Evolutionary conservation across 176 grass and related monocot species (phyloP), one percentile per base, ranked within the genome.

Genomic region (Cocos nucifera): DNA sequence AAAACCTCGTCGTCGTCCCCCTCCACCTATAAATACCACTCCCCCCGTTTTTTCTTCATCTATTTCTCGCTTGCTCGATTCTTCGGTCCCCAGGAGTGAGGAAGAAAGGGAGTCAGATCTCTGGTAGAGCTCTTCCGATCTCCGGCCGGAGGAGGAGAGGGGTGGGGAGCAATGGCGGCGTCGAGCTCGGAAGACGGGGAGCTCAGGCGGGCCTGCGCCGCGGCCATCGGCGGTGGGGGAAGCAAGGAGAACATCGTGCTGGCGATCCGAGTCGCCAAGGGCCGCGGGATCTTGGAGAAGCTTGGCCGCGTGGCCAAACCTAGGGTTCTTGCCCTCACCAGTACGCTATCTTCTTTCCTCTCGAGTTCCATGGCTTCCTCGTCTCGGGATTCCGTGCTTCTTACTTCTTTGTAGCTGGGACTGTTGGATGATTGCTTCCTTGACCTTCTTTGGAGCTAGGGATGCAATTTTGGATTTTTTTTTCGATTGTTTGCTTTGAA

Each of bases 191-290:
- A 98, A 62, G 93, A 98, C 73, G 49, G 52, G 28, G 93, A 98
- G 66, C 82, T 92, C 65, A 78, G 93, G 70, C 75, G 76, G 15
- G 75, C 84, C 17, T 92, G 84, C 76, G 76, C 78, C 18, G 56
- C 73, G 28, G 93, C 93, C 49, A 86, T 98, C 73, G 84, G 81
- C 0, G 81, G 78, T 19, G 87, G 81, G 19, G 79, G 81, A 55
- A 83, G 75, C 70, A 80, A 73, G 15, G 81, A 92, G 81, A 78
- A 92, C 10, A 80, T 98, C 64, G 35, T 73, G 70, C 77, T 98
- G 76, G 91, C 93, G 62, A 92, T 98, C 71, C 88, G 93, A 51
- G 87, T 98, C 49, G 88, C 88, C 73, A 89, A 98, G 84, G 93
- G 93, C 49, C 84, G 82, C 54, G 79, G 93, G 69, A 83, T 98